phyloP scores from a whole-genome alignment of 331 rosid species.

The Prunus yedoensis region DNA sequence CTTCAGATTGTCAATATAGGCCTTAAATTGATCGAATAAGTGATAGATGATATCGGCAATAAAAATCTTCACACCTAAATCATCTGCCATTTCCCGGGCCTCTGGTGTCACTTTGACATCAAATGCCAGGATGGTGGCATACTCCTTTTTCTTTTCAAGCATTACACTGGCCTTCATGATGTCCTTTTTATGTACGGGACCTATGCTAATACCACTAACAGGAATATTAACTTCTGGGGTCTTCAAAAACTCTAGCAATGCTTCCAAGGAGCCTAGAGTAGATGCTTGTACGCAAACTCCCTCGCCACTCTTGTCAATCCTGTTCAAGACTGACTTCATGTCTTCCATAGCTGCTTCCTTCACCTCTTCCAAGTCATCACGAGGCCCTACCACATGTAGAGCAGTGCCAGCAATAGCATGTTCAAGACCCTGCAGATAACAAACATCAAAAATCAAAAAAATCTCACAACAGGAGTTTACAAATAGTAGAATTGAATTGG shows the following conservation, averaged over 20 bases:
- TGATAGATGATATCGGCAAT: conserved; percentile 96
- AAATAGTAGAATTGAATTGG: conserved; percentile 14
- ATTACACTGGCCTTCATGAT: conserved; percentile 97
- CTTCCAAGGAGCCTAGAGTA: conserved; percentile 97
- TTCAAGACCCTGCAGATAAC: conserved; percentile 77
- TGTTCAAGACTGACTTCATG: conserved; percentile 74
- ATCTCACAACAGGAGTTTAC: background rate
- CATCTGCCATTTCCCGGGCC: conserved; percentile 85
- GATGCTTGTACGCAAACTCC: conserved; percentile 99
- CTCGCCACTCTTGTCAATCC: conserved; percentile 94
- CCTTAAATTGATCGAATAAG: conserved; percentile 89
- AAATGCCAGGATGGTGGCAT: conserved; percentile 84
- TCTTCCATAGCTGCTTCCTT: conserved; percentile 81
- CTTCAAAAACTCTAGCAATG: conserved; percentile 88
- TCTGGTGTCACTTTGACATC: conserved; percentile 95
- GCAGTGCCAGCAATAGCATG: conserved; percentile 96
- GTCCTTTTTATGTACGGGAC: conserved; percentile 97
- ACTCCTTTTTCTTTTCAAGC: conserved; percentile 91
- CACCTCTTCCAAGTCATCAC: conserved; percentile 75
- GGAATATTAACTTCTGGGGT: conserved; percentile 90
- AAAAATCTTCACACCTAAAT: conserved; percentile 76
- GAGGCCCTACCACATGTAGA: conserved; percentile 80
- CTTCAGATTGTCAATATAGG: conserved; percentile 81
- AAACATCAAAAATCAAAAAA: background rate
- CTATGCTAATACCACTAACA: conserved; percentile 89